These are phyloP conservation scores for Nemania serpens DNA, from an alignment of 2,329 filamentous ascomycete genomes.

Conservation along the genomic window DNA sequence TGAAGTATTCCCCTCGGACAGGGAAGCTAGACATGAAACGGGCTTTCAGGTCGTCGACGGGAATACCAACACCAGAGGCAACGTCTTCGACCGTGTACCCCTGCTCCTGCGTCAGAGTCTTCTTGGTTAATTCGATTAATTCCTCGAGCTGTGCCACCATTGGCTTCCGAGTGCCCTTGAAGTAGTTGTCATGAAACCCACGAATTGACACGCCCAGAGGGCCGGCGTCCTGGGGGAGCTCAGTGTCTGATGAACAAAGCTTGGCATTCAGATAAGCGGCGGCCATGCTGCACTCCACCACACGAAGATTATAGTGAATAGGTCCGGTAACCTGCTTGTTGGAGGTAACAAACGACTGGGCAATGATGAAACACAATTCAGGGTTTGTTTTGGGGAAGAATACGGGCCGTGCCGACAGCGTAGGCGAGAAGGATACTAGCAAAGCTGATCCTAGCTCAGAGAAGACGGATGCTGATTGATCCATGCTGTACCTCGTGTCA, in stretches of 20 bases:
- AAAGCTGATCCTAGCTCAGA: slow-evolving; percentile 83
- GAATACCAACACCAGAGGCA: slow-evolving; percentile 69
- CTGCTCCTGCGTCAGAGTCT: slow-evolving; percentile 75
- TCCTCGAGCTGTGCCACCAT: slow-evolving; percentile 72
- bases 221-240: slow-evolving; percentile 75
- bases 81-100: slow-evolving; percentile 91
- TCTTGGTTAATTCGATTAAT: slow-evolving; percentile 70
- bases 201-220: slow-evolving; percentile 83
- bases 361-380: slow-evolving; percentile 88
- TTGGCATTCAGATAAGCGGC: slow-evolving; percentile 69
- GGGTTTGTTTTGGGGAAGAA: slow-evolving; percentile 80
- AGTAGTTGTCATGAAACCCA: slow-evolving; percentile 85
- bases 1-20: slow-evolving; percentile 84
- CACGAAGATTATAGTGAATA: slow-evolving; percentile 93
- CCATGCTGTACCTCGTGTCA: slow-evolving; percentile 68
- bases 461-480: slow-evolving; percentile 95
- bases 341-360: slow-evolving; percentile 89
- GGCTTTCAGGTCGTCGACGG: slow-evolving; percentile 71
- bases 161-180: slow-evolving; percentile 57
- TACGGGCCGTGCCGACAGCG: slow-evolving; percentile 75
- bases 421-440: slow-evolving; percentile 86
- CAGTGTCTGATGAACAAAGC: slow-evolving; percentile 59
- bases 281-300: slow-evolving; percentile 92
- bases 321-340: slow-evolving; percentile 95
- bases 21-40: slow-evolving; percentile 88